phyloP scores from a whole-genome alignment of 2,329 filamentous ascomycete species.

The Pseudogymnoascus sp. region DNA sequence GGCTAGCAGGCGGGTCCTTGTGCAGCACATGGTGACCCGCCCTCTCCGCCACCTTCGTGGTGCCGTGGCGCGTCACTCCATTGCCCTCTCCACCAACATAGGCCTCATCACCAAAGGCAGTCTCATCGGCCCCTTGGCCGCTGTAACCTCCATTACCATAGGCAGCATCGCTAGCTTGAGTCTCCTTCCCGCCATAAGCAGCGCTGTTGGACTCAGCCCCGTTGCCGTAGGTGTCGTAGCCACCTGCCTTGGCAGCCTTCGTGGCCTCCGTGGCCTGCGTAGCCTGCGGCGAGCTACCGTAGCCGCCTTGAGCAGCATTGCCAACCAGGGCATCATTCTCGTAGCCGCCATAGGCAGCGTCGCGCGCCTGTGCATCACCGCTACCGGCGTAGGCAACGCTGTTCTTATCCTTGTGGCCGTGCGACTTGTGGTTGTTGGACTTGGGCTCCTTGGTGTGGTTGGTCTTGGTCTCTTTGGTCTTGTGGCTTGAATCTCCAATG shows the following conservation, averaged over 20 bases:
- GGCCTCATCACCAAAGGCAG: not conserved
- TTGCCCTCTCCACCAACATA: not conserved
- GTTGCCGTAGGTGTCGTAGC: not conserved
- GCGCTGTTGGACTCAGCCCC: not conserved
- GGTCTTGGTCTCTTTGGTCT: not conserved
- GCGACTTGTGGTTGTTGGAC: not conserved
- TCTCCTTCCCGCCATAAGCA: not conserved
- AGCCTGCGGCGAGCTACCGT: not conserved
- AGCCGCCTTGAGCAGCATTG: slow-evolving; percentile 15
- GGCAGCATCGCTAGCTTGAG: not conserved
- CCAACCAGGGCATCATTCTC: not conserved
- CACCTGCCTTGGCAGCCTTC: not conserved
- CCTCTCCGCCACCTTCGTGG: slow-evolving; percentile 2
- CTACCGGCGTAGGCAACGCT: not conserved
- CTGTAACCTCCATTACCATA: not conserved
- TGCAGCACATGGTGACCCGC: slow-evolving; percentile 20
- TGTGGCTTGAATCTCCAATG: not conserved
- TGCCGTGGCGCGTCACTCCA: not conserved
- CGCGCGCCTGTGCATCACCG: not conserved
- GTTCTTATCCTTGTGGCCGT: not conserved
- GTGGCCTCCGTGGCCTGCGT: not conserved
- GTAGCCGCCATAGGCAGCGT: not conserved
- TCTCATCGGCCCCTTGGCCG: slow-evolving; percentile 14
- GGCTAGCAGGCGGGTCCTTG: slow-evolving; percentile 22
- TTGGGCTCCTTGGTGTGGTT: not conserved